A percentile compares a stretch with the other conserved stretches of the same genome.
Evolutionary conservation across 176 grass and related monocot species (phyloP).

Genomic region (Paspalum vaginatum): DNA sequence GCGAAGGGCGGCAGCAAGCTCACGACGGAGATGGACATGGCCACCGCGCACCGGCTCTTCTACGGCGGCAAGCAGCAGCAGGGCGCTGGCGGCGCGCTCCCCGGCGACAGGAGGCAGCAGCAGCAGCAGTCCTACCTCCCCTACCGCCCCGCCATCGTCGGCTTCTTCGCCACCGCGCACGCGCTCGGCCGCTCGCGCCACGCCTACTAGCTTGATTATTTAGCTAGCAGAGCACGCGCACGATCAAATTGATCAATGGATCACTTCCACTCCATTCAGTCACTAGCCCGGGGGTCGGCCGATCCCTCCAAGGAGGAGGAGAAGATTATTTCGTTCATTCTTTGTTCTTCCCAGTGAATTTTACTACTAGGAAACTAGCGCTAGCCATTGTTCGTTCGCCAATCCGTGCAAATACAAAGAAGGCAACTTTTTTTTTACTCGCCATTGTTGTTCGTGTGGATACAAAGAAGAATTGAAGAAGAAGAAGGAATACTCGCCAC

Average conservation of each 20-base stretch:
- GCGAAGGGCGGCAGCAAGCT: too few species aligned
- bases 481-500: not conserved
- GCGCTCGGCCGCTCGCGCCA: slow-evolving; percentile 49
- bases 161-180: slow-evolving; percentile 54
- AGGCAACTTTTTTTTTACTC: not conserved
- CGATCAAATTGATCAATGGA: not conserved
- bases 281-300: not conserved
- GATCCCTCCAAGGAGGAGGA: not conserved
- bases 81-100: not conserved
- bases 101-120: not conserved
- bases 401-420: not conserved
- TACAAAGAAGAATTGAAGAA: not conserved
- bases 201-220: slow-evolving; percentile 7
- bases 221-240: not conserved
- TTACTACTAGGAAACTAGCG: too few species aligned
- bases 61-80: slow-evolving; percentile 31
- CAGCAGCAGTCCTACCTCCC: slow-evolving; percentile 63
- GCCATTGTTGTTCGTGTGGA: not conserved
- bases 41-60: slow-evolving; percentile 64
- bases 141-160: slow-evolving; percentile 52
- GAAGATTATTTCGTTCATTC: not conserved
- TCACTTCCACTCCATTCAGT: not conserved
- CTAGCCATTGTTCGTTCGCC: not conserved
- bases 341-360: not conserved
- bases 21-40: slow-evolving; percentile 56